Conservation (phyloP, 2,329 filamentous ascomycete genomes). For the Colletotrichum viniferum region DNA sequence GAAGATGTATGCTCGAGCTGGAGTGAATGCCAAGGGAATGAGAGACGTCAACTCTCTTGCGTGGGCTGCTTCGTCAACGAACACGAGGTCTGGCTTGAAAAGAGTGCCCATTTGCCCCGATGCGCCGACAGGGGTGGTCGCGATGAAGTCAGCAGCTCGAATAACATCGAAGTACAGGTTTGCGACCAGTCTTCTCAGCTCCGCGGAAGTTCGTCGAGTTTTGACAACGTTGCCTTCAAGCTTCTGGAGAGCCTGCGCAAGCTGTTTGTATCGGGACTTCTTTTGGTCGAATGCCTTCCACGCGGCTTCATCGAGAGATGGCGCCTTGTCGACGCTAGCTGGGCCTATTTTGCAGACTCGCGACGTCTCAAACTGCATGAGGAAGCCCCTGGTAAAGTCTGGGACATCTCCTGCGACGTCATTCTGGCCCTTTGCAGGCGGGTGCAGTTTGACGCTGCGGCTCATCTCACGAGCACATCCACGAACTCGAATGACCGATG, state of each 20-base stretch:
- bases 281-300: conserved; percentile 43
- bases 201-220: neutral
- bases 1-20: conserved; percentile 48
- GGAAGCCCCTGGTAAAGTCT: conserved; percentile 9
- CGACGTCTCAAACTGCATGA: neutral
- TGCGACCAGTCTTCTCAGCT: conserved; percentile 33
- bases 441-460: conserved; percentile 6
- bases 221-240: conserved; percentile 26
- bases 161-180: conserved; percentile 41
- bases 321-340: conserved; percentile 17
- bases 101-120: conserved; percentile 27
- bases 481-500: conserved; percentile 13
- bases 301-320: conserved; percentile 46
- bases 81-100: conserved; percentile 82
- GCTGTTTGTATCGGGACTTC: conserved; percentile 32
- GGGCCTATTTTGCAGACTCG: neutral
- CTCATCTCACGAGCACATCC: conserved; percentile 18
- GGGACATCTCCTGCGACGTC: conserved; percentile 17
- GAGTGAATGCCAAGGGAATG: conserved; percentile 47
- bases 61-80: conserved; percentile 74
- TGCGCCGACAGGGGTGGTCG: neutral
- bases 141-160: neutral
- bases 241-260: conserved; percentile 40
- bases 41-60: conserved; percentile 49
- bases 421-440: conserved; percentile 1